These are phyloP conservation scores for Glutinoglossum americanum DNA, from an alignment of 495 filamentous ascomycete genomes.

Conservation along the genomic window DNA sequence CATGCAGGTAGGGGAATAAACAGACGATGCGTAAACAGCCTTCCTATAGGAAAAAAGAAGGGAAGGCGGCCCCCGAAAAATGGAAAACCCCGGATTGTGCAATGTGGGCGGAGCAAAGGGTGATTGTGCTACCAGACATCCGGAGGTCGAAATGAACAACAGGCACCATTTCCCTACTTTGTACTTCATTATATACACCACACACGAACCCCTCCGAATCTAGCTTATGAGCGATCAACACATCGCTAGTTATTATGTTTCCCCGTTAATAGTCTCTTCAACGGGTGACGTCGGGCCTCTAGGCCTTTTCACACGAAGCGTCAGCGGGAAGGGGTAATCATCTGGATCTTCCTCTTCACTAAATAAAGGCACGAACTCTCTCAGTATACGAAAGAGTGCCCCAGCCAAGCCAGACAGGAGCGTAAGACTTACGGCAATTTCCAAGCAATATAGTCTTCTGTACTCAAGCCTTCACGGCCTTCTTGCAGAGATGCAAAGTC, in stretches of 20 bases:
- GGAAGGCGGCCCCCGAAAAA: neutral
- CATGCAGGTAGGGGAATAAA: too few species aligned
- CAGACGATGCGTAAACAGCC: neutral
- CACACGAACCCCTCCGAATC: neutral
- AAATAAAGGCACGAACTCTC: conserved; percentile 3
- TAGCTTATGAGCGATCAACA: neutral
- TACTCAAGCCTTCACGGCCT: conserved; percentile 75
- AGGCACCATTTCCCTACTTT: neutral
- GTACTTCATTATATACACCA: neutral
- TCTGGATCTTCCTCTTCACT: conserved; percentile 93
- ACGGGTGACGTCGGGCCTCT: neutral
- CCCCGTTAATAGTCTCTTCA: neutral
- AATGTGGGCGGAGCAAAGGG: too few species aligned
- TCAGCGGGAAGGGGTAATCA: conserved; percentile 82
- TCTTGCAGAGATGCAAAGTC: conserved; percentile 95
- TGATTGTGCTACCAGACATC: too few species aligned
- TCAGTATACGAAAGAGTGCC: conserved; percentile 7
- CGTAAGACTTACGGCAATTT: conserved; percentile 66
- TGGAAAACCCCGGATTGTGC: neutral
- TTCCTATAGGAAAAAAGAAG: neutral
- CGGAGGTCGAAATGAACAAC: neutral
- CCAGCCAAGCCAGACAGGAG: neutral
- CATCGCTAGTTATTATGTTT: neutral
- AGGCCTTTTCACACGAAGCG: conserved; percentile 25
- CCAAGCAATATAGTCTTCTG: conserved; percentile 96